These are phyloP conservation scores for Platanus orientalis DNA, from an alignment of 164 flowering plant genomes.

Conservation along the genomic window DNA sequence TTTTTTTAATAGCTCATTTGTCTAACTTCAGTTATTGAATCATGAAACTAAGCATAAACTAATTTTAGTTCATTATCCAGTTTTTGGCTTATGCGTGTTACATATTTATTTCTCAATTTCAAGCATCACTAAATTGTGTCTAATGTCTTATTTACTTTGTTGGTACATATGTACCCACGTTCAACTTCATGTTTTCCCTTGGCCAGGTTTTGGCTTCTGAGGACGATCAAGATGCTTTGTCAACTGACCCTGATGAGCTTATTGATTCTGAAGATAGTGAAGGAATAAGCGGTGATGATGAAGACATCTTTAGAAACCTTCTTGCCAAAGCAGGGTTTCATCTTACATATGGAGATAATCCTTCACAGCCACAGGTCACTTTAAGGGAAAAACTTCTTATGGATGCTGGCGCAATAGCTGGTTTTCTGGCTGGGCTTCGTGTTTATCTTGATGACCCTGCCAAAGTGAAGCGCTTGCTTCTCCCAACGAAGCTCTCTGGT, in stretches of 20 bases:
- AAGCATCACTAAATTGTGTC: neutral
- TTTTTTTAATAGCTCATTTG: too few relatives aligned
- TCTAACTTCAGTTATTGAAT: too few relatives aligned
- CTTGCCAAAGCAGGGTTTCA: constrained; percentile 95
- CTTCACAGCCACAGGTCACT: constrained; percentile 95
- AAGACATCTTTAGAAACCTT: constrained; percentile 89
- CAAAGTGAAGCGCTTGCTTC: constrained; percentile 92
- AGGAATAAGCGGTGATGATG: constrained; percentile 97
- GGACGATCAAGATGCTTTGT: constrained; percentile 95
- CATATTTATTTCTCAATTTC: neutral
- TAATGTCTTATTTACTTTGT: neutral
- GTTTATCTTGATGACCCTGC: constrained; percentile 99
- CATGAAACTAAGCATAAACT: too few relatives aligned
- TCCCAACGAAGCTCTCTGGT: constrained; percentile 88
- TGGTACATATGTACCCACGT: neutral
- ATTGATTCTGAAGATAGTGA: constrained; percentile 98
- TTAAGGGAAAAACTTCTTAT: constrained; percentile 88
- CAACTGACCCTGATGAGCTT: constrained; percentile 96
- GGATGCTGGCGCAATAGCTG: constrained; percentile 99
- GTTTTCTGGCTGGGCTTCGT: constrained; percentile 95
- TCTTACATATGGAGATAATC: constrained; percentile 88
- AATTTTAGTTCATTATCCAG: too few relatives aligned
- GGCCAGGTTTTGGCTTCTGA: constrained; percentile 92
- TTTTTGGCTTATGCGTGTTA: too few relatives aligned
- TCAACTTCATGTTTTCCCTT: constrained; percentile 6